Evolutionary conservation across 2,329 filamentous ascomycete species (phyloP).

Genomic region (Ascochyta fabae): DNA sequence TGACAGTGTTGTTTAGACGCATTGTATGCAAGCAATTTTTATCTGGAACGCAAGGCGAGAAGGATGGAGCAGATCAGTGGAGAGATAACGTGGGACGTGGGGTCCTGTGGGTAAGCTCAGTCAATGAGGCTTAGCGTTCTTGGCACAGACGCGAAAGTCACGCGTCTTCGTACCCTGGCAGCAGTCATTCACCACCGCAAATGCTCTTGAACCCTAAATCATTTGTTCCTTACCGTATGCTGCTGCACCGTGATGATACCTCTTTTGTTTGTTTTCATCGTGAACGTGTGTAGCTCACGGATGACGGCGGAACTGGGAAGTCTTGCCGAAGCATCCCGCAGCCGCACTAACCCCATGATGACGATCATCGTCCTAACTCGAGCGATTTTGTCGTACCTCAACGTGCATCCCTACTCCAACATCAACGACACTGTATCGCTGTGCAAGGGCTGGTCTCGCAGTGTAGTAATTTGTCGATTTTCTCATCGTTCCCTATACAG

Average conservation of each 20-base stretch:
- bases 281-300: neutral
- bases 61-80: neutral
- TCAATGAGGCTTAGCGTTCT: conserved; percentile 4
- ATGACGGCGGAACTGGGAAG: conserved; percentile 9
- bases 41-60: neutral
- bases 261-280: neutral
- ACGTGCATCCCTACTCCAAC: conserved; percentile 5
- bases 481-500: neutral
- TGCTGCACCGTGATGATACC: neutral
- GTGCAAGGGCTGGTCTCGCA: conserved; percentile 1
- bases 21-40: too few relatives aligned
- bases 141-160: conserved; percentile 3
- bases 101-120: neutral
- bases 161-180: neutral
- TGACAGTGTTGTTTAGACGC: too few relatives aligned
- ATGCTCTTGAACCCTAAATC: neutral
- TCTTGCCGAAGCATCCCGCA: conserved; percentile 12
- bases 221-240: neutral
- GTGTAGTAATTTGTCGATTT: neutral
- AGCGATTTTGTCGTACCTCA: conserved; percentile 12
- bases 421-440: neutral
- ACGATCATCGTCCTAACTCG: conserved; percentile 13
- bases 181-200: neutral
- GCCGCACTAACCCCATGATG: conserved; percentile 15
- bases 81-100: neutral